These are phyloP conservation scores for Diddensiella caesifluorescens DNA, from an alignment of 805 yeast genomes.

Conservation along the genomic window DNA sequence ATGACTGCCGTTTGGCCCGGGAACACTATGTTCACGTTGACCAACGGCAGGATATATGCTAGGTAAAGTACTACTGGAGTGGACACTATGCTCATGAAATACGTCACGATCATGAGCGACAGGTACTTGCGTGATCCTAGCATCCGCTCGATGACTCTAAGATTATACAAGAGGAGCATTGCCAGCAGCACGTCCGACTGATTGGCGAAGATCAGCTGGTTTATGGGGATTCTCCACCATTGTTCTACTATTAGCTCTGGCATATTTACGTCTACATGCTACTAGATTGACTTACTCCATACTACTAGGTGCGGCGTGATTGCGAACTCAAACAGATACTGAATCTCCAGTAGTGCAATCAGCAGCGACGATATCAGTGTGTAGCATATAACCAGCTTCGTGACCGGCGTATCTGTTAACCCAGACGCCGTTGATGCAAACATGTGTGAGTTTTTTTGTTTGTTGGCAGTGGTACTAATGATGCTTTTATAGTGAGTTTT, in stretches of 20 bases:
- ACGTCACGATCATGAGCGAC: slow-evolving; percentile 27
- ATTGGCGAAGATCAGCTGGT: slow-evolving; percentile 29
- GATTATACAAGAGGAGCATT: slow-evolving; percentile 35
- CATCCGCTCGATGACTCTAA: slow-evolving; percentile 37
- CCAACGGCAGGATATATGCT: slow-evolving; percentile 16
- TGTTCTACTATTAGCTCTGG: slow-evolving; percentile 24
- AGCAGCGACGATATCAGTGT: slow-evolving; percentile 31
- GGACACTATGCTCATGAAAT: slow-evolving; percentile 16
- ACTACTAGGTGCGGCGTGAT: slow-evolving; percentile 34
- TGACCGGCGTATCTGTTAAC: slow-evolving; percentile 34
- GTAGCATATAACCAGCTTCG: slow-evolving; percentile 26
- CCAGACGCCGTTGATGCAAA: slow-evolving; percentile 37
- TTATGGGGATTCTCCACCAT: slow-evolving; percentile 34
- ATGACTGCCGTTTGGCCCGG: slow-evolving; percentile 36
- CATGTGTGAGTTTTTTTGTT: no score
- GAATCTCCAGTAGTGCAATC: slow-evolving; percentile 34
- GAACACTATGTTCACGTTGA: slow-evolving; percentile 18
- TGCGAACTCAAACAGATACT: slow-evolving; percentile 32
- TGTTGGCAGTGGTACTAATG: no score
- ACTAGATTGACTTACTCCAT: slow-evolving; percentile 26
- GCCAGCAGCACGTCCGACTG: slow-evolving; percentile 37
- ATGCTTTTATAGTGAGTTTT: no score
- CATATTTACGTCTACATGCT: no score
- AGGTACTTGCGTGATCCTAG: slow-evolving; percentile 36
- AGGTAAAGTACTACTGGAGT: slow-evolving; percentile 22